Conservation (phyloP, 106 monocot species). For the Acorus calamus region DNA sequence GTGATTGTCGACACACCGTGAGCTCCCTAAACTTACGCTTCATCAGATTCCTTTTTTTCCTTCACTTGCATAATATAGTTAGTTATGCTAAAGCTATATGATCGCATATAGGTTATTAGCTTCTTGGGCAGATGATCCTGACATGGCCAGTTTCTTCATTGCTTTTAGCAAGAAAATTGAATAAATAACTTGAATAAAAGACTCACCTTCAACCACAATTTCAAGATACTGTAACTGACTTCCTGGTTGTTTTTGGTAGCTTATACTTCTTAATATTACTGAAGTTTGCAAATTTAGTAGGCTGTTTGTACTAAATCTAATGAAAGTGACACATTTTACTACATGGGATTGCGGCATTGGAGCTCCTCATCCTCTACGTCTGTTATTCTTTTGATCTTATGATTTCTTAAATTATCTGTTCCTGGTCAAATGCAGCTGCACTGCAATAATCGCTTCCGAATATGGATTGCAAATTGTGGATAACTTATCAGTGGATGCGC, state of each 20-base stretch:
- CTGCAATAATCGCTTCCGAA: conserved; percentile 27
- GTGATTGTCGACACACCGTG: conserved; percentile 43
- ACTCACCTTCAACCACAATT: too few species aligned
- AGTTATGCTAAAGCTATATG: background rate
- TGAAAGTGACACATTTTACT: too few species aligned
- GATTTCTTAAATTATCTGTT: background rate
- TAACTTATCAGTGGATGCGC: conserved; percentile 15
- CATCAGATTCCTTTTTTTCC: background rate
- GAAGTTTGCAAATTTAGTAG: too few species aligned
- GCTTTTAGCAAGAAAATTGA: too few species aligned
- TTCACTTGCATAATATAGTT: background rate
- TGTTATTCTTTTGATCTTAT: background rate
- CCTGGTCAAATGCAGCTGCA: conserved; percentile 30
- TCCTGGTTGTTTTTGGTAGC: too few species aligned
- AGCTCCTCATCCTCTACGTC: background rate
- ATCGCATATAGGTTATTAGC: too few species aligned
- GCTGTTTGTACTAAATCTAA: too few species aligned
- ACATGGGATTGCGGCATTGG: background rate
- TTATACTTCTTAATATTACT: too few species aligned
- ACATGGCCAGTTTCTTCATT: too few species aligned
- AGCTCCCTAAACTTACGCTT: conserved; percentile 10
- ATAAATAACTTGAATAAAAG: too few species aligned
- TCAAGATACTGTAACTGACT: too few species aligned
- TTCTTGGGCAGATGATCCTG: too few species aligned
- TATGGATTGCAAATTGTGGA: conserved; percentile 35